phyloP scores from a whole-genome alignment of 2,329 filamentous ascomycete species.

The Colletotrichum falcatum region DNA sequence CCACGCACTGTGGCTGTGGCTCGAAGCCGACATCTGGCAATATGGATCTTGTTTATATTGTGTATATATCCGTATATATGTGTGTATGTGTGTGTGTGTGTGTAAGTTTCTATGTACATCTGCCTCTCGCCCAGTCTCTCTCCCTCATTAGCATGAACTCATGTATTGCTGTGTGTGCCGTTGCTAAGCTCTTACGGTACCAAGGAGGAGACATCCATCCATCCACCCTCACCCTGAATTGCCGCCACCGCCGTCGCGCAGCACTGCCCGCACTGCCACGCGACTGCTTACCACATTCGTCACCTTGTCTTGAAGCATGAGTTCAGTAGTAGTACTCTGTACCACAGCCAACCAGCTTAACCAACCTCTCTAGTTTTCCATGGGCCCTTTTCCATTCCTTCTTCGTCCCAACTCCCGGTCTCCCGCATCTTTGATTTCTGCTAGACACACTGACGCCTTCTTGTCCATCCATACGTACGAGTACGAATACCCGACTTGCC shows the following conservation, averaged over 20 bases:
- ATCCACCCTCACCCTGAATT: neutral
- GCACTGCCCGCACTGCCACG: conserved; percentile 31
- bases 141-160: neutral
- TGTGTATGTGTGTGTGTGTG: too few relatives aligned
- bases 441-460: neutral
- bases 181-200: neutral
- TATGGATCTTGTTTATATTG: neutral
- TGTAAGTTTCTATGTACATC: too few relatives aligned
- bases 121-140: too few relatives aligned
- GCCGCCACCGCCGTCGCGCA: conserved; percentile 4
- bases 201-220: neutral
- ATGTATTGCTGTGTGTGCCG: neutral
- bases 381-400: neutral
- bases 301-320: conserved; percentile 3
- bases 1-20: neutral
- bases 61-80: too few relatives aligned
- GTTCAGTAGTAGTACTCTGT: neutral
- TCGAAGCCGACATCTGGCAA: neutral
- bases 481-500: neutral
- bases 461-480: neutral
- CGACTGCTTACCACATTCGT: conserved; percentile 35
- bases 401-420: neutral
- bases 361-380: neutral
- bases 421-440: neutral
- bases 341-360: neutral